Base-by-base conservation (phyloP, 495 filamentous ascomycete genomes). In the Usnea hakonensis region DNA sequence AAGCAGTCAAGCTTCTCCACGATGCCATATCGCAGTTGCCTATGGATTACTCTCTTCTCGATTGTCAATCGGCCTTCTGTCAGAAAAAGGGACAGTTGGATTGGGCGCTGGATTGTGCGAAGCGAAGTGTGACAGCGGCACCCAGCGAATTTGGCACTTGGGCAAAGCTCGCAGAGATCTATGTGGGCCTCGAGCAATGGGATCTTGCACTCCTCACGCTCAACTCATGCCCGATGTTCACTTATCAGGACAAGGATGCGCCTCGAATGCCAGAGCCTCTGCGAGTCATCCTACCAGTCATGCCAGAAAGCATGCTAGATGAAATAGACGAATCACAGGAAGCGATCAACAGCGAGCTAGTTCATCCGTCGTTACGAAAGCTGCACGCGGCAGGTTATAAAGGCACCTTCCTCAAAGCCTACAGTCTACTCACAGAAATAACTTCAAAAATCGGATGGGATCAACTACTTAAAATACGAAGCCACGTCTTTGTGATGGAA, bases 191-290 rank as follows among this genome's bases (percentile, higher is more conserved):
- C 69, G 94, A 98, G 73, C 88, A 92, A 71, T 98, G 93, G 90
- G 94, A 97, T 67, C 69, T 89, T 41, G 94, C 95, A 3, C 81
- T 98, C 21, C 84, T 96, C 11, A 98, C 95, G 7, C 79, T 98
- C n/a, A 98, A 98, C 75, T 97, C 93, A 5, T 98, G 95, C 65
- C 94, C 94, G 5, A 98, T 98, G 94, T 98, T 98, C 72, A 97
- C 94, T 10, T 97, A 97, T 74, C 93, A 97, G 72, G 94, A 98
- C 72, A 97, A 96, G 67, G 94, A 98, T 71, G 85, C 90, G 9
- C 94, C 94, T 21, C 81, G 92, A 61, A 91, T 96, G 88, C 94
- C 94, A 23, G 90, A 94, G 65, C 91, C 92, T 0, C 83, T 84
- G 55, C 89, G 89, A 57, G 86, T 97, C 61, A 83, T 89, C 69